These are phyloP conservation scores for Syzygium malaccense DNA, from an alignment of 441 rosid genomes.

Conservation along the genomic window DNA sequence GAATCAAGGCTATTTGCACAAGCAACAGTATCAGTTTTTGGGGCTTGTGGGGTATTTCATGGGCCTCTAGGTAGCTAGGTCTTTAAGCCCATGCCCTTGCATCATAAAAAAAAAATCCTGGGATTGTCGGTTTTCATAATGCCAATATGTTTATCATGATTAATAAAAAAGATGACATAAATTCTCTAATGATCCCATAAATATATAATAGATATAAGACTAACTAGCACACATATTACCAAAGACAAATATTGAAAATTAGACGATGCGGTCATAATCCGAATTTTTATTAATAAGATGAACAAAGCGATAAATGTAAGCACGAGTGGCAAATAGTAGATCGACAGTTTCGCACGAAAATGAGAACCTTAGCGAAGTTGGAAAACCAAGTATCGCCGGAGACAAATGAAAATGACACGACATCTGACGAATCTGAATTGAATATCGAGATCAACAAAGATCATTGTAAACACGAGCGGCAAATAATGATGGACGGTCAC, in stretches of 20 bases:
- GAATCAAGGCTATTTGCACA: neutral
- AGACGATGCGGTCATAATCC: too few relatives aligned
- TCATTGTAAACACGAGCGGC: neutral
- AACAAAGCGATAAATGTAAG: too few relatives aligned
- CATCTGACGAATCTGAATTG: neutral
- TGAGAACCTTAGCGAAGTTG: neutral
- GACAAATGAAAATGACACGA: neutral
- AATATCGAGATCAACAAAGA: neutral
- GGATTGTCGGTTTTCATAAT: too few relatives aligned
- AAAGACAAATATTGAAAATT: too few relatives aligned
- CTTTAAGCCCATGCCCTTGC: fast-evolving
- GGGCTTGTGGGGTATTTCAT: neutral
- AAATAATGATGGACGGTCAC: neutral
- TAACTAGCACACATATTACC: too few relatives aligned
- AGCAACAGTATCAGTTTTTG: neutral
- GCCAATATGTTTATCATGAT: neutral
- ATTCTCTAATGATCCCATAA: too few relatives aligned
- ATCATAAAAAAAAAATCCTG: too few relatives aligned
- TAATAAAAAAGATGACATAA: neutral
- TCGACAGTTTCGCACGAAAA: neutral
- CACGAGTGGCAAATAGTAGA: too few relatives aligned
- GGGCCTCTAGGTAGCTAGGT: neutral
- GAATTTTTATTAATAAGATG: too few relatives aligned
- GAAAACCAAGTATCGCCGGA: neutral
- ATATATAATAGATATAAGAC: too few relatives aligned